Evolutionary conservation across 257 asterid genomes (phyloP), one percentile per base, ranked within the genome.

Genomic region (Plectranthus barbatus): DNA sequence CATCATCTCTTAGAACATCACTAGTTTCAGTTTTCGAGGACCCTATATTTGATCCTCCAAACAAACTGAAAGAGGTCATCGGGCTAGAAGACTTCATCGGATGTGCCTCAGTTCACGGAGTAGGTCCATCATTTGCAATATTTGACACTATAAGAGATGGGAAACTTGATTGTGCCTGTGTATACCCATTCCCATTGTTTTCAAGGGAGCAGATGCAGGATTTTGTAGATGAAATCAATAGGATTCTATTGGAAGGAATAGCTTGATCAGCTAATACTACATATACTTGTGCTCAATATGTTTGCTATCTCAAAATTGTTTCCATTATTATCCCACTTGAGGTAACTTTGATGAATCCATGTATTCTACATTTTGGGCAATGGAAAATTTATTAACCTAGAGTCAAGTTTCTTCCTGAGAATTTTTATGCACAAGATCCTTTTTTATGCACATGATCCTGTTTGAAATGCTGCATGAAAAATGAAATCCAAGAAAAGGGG

Each of bases 171-270:
- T 89, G 92, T 17, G 86, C 86, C 0, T 89, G 87, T 21, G 97
- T 92, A 4, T 92, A 67, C 68, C 99, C 99, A 0, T 85, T 74
- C 65, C 97, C 97, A 0, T 67, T 92, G 82, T 95, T 89, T 51
- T 86, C 96, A 9, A 82, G 91, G 77, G 88, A 86, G 72, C 99
- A 92, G 75, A 87, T 92, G 80, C 72, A 57, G 52, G 89, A 71
- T 46, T 61, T 86, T 62, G 62, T 92, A 8, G 87, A 77, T 58
- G 82, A 80, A 58, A 81, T 92, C 86, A 83, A 79, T 56, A 74
- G 68, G 67, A 33, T 80, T 59, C 70, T 89, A 62, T 62, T 79
- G 70, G 72, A 71, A 60, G 81, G 69, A 19, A 19, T 74, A 66
- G 46, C 40, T 66, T 64, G 56, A 74, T 18, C 17, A 50, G 20